These are phyloP conservation scores for Pythium folliculosum DNA, from an alignment of 352 stramenopile genomes.

Conservation along the genomic window DNA sequence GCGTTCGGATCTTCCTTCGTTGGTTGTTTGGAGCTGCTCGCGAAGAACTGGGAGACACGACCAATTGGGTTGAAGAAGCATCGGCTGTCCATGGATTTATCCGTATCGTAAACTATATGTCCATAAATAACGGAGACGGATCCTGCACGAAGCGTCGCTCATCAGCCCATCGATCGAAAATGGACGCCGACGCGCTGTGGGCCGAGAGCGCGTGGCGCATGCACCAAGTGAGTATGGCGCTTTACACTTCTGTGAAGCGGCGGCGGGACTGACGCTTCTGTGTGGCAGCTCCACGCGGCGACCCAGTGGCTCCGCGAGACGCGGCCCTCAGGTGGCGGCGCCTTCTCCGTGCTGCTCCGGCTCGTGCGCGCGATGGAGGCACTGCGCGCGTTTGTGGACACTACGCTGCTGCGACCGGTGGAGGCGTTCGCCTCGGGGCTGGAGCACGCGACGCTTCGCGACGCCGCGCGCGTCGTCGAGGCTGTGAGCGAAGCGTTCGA, in stretches of 20 bases:
- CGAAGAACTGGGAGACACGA: neutral
- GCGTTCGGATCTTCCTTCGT: neutral
- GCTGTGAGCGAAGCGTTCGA: neutral
- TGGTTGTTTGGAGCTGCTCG: neutral
- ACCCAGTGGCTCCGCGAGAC: neutral
- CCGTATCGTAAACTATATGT: neutral
- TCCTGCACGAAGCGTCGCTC: too few species aligned
- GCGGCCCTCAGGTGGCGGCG: neutral
- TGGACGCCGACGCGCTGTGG: neutral
- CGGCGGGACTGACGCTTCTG: neutral
- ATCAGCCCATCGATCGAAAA: neutral
- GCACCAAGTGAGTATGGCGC: constrained; percentile 18
- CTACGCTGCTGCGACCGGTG: neutral
- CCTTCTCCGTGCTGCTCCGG: neutral
- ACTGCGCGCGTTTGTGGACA: constrained; percentile 6
- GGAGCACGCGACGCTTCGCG: neutral
- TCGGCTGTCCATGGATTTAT: neutral
- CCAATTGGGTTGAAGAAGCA: neutral
- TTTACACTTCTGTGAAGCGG: too few species aligned
- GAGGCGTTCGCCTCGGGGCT: too few species aligned
- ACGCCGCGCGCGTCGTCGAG: neutral
- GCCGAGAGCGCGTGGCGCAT: constrained; percentile 14
- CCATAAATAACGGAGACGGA: neutral
- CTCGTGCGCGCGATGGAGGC: constrained; percentile 12
- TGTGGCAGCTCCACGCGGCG: constrained; percentile 6